phyloP scores from a whole-genome alignment of 139 green algal species.

The Parachlorella kessleri region DNA sequence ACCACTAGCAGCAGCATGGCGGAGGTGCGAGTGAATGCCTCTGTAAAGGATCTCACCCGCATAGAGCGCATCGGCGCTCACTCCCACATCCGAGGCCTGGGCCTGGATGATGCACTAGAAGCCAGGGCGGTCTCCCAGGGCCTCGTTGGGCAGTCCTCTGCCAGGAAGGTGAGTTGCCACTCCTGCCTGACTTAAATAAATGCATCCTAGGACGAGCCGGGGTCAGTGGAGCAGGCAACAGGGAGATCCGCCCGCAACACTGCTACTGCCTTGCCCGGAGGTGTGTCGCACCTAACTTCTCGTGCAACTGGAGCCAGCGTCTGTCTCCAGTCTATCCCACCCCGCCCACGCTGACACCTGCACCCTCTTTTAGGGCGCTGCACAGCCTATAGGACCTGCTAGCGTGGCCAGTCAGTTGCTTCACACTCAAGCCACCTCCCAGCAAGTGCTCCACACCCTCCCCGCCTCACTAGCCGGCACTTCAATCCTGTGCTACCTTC shows the following conservation, averaged over 20 bases:
- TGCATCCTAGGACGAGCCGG: too few relatives aligned
- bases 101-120: constrained; percentile 94
- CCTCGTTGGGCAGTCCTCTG: constrained; percentile 93
- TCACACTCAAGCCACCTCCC: too few relatives aligned
- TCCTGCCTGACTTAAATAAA: too few relatives aligned
- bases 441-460: too few relatives aligned
- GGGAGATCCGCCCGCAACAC: too few relatives aligned
- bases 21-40: constrained; percentile 76
- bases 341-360: neutral
- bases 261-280: too few relatives aligned
- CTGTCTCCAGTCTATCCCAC: neutral
- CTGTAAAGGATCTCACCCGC: constrained; percentile 91
- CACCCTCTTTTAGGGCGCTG: neutral
- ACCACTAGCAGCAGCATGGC: constrained; percentile 41
- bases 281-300: too few relatives aligned
- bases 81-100: constrained; percentile 97
- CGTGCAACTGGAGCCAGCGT: too few relatives aligned
- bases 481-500: constrained; percentile 14
- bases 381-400: too few relatives aligned
- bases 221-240: too few relatives aligned
- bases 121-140: constrained; percentile 92
- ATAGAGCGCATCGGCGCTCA: constrained; percentile 98
- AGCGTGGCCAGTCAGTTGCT: too few relatives aligned
- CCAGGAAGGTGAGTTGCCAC: constrained; percentile 80
- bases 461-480: too few relatives aligned